A percentile compares a stretch with the other conserved stretches of the same genome.
These are phyloP conservation scores for Stevia rebaudiana DNA, from an alignment of 140 eudicot genomes.

Conservation along the genomic window DNA sequence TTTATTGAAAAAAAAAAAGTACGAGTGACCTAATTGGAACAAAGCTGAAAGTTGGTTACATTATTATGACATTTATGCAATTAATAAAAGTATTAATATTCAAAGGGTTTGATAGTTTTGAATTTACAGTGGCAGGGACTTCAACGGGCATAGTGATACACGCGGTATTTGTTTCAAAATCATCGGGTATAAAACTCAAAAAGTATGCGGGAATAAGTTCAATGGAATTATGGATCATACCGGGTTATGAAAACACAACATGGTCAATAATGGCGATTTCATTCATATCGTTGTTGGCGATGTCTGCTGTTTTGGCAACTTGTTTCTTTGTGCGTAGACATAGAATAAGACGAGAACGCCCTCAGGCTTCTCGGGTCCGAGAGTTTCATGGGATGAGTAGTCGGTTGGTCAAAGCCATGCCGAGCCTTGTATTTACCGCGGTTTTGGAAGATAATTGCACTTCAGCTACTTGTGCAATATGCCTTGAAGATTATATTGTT, in stretches of 20 bases:
- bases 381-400: slow-evolving; percentile 98
- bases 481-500: slow-evolving; percentile 81
- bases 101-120: neutral
- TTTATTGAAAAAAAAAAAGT: no score
- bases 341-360: slow-evolving; percentile 75
- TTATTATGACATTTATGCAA: no score
- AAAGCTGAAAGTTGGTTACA: no score
- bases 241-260: slow-evolving; percentile 68
- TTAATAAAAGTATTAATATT: no score
- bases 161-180: slow-evolving; percentile 75
- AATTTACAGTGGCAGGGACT: slow-evolving; percentile 81
- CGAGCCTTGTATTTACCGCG: slow-evolving; percentile 75
- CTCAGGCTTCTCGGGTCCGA: slow-evolving; percentile 63
- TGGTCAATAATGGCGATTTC: slow-evolving; percentile 98
- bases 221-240: slow-evolving; percentile 64
- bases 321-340: slow-evolving; percentile 95
- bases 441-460: slow-evolving; percentile 86
- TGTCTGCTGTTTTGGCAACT: slow-evolving; percentile 90
- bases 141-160: slow-evolving; percentile 63
- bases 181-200: slow-evolving; percentile 50
- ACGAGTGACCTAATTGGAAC: no score
- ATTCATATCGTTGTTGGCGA: slow-evolving; percentile 80
- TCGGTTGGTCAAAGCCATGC: slow-evolving; percentile 90
- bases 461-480: slow-evolving; percentile 89
- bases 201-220: slow-evolving; percentile 43